These are phyloP conservation scores for Nicotiana obtusifolia DNA, from an alignment of 257 asterid species.

Conservation along the genomic window DNA sequence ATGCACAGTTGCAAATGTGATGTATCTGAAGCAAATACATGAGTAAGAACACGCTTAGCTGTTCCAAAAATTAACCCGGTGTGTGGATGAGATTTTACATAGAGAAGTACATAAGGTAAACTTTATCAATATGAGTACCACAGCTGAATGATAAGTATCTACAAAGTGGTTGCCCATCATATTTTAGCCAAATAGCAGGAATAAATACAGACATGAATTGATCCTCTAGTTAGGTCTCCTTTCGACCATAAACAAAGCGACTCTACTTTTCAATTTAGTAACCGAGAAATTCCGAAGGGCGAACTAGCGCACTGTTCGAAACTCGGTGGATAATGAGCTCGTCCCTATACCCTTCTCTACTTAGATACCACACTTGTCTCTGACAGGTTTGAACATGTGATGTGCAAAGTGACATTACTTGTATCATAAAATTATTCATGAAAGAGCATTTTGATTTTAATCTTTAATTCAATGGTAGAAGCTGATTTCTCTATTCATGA, in stretches of 20 bases:
- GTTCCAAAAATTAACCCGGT: not conserved
- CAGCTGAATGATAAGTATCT: not conserved
- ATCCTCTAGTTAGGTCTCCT: not conserved
- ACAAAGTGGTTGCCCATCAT: not conserved
- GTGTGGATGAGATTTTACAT: not conserved
- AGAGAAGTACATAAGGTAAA: not conserved
- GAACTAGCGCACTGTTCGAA: not conserved
- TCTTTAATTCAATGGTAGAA: too few species aligned
- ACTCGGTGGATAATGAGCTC: too few species aligned
- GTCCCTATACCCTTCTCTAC: too few species aligned
- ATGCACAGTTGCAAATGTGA: conserved; percentile 76
- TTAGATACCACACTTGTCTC: too few species aligned
- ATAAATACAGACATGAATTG: not conserved
- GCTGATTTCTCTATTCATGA: too few species aligned
- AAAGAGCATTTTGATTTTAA: too few species aligned
- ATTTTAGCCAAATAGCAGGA: not conserved
- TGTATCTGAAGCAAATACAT: conserved; percentile 51
- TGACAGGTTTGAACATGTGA: too few species aligned
- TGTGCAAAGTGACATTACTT: too few species aligned
- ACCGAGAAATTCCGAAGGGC: not conserved
- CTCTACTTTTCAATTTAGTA: not conserved
- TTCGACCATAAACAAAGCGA: not conserved
- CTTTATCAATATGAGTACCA: not conserved
- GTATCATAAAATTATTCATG: too few species aligned
- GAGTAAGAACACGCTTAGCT: conserved; percentile 4